These are phyloP conservation scores for Triadica sebifera DNA, from an alignment of 345 rosid species.

Conservation along the genomic window DNA sequence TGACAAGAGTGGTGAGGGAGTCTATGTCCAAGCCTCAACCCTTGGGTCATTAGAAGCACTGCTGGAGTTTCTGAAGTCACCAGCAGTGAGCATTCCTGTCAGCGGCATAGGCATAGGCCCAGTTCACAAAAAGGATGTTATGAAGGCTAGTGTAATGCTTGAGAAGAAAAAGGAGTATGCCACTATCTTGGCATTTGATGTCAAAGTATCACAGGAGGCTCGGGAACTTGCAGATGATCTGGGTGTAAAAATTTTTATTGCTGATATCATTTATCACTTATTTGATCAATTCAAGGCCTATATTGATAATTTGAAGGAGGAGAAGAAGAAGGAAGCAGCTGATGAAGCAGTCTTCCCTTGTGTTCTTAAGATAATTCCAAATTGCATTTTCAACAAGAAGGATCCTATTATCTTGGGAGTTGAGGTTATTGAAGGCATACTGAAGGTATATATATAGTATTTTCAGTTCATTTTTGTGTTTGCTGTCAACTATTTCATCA, in stretches of 20 bases:
- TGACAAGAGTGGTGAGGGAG: constrained; percentile 90
- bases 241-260: constrained; percentile 93
- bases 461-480: not conserved
- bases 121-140: constrained; percentile 85
- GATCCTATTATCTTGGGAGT: constrained; percentile 93
- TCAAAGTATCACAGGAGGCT: constrained; percentile 87
- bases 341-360: constrained; percentile 96
- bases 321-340: constrained; percentile 86
- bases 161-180: constrained; percentile 92
- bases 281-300: constrained; percentile 89
- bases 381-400: constrained; percentile 78
- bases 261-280: constrained; percentile 95
- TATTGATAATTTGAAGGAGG: constrained; percentile 78
- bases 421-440: constrained; percentile 73
- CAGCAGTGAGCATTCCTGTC: constrained; percentile 82
- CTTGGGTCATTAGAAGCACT: constrained; percentile 93
- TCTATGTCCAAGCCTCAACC: constrained; percentile 92
- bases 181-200: constrained; percentile 93
- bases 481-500: not conserved
- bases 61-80: constrained; percentile 85
- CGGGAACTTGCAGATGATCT: constrained; percentile 78
- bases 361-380: constrained; percentile 69
- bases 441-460: constrained; percentile 55
- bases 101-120: constrained; percentile 92
- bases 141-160: constrained; percentile 94